Conservation (phyloP, 805 yeast genomes). For the Saccharomycopsis microspora region DNA sequence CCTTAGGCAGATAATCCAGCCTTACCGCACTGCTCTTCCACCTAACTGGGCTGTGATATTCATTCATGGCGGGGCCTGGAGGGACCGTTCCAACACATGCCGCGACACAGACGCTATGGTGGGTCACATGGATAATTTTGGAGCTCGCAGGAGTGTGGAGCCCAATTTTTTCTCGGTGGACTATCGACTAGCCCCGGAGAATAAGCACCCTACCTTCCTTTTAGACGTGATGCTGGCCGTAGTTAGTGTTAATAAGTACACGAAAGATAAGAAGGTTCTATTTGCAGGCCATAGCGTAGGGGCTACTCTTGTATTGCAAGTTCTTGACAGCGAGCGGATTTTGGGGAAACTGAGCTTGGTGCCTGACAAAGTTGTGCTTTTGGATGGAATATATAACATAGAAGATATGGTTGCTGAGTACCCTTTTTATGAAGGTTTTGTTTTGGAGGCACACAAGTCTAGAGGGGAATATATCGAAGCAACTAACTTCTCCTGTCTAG, state of each 20-base stretch:
- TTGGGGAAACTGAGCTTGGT: not conserved
- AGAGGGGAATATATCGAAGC: conserved; percentile 18
- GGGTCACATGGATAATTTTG: conserved; percentile 1
- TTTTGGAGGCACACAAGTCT: conserved; percentile 43
- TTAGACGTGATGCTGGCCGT: conserved; percentile 42
- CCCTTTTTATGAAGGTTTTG: conserved; percentile 45
- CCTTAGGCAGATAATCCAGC: too few species aligned
- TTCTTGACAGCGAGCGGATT: conserved; percentile 23
- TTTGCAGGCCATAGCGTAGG: conserved; percentile 78
- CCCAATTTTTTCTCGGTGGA: conserved; percentile 34
- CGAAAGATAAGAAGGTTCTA: conserved; percentile 17
- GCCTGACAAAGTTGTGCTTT: conserved; percentile 24
- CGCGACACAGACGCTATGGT: conserved; percentile 34
- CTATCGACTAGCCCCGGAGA: conserved; percentile 54
- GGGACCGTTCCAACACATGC: conserved; percentile 52
- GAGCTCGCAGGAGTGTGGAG: conserved; percentile 4
- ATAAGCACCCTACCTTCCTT: conserved; percentile 42
- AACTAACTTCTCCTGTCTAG: conserved; percentile 12
- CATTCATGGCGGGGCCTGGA: conserved; percentile 89
- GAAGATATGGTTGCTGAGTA: conserved; percentile 43
- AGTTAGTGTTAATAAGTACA: conserved; percentile 14
- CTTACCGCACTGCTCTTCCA: not conserved
- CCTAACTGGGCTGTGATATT: conserved; percentile 31
- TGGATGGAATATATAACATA: conserved; percentile 67
- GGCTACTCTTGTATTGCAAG: conserved; percentile 51